Evolutionary conservation across 345 rosid genomes (phyloP).

Genomic region (Euphorbia peplus): DNA sequence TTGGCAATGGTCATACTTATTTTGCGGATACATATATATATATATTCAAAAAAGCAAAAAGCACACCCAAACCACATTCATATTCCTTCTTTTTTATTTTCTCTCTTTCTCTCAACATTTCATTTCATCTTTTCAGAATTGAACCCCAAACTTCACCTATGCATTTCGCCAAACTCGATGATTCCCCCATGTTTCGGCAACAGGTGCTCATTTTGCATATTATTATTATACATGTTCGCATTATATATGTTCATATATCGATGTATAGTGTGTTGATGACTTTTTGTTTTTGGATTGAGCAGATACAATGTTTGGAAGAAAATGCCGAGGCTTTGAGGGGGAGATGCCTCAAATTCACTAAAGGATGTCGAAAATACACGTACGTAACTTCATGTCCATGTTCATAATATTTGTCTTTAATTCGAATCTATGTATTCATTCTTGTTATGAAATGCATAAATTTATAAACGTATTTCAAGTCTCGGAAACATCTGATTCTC

Average conservation of each 20-base stretch:
- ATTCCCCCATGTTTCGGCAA: constrained; percentile 85
- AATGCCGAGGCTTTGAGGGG: constrained; percentile 52
- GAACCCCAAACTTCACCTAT: constrained; percentile 18
- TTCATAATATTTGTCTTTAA: too few relatives aligned
- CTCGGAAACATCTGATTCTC: constrained; percentile 5
- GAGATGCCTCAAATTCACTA: constrained; percentile 57
- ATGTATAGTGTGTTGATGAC: background rate
- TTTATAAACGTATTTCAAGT: background rate
- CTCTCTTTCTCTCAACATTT: constrained; percentile 4
- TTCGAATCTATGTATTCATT: too few relatives aligned
- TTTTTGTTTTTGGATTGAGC: constrained; percentile 23
- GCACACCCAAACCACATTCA: background rate
- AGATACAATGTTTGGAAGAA: constrained; percentile 67
- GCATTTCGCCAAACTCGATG: constrained; percentile 75
- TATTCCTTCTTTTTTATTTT: constrained; percentile 20
- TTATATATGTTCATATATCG: background rate
- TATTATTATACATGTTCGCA: too few relatives aligned
- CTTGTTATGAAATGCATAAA: too few relatives aligned
- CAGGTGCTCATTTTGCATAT: too few relatives aligned
- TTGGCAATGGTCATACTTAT: too few relatives aligned
- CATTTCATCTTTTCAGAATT: constrained; percentile 9
- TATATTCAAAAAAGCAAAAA: constrained; percentile 5
- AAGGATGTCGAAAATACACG: constrained; percentile 67
- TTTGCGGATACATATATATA: too few relatives aligned
- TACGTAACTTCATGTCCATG: constrained; percentile 28